Evolutionary conservation across 2,329 filamentous ascomycete genomes (phyloP), one percentile per base, ranked within the genome.

Genomic region (Venturia asperata): DNA sequence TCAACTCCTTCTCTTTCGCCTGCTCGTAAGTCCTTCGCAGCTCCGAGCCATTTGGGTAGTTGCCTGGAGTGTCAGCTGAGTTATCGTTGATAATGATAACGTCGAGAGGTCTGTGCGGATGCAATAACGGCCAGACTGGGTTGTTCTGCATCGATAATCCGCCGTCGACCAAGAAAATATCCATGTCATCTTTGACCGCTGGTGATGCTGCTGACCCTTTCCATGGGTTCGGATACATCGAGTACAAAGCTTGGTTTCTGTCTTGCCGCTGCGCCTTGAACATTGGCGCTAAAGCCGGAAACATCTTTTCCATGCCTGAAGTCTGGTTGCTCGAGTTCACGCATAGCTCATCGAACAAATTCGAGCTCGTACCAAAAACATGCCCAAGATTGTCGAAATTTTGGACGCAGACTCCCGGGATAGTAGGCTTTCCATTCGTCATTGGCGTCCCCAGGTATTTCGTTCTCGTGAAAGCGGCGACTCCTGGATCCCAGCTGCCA

Each of bases 31-130:
- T 84, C 65, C 82, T 81, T 65, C 80, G 78, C 64, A 86, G 74
- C 63, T 84, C 83, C 42, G 81, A 81, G 65, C 85, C 86, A 71
- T 87, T 82, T 68, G 86, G 86, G 80, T 82, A 88, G 74, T 77
- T 75, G 70, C 75, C 76, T 58, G 76, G 72, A 0, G 83, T 87
- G 74, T 89, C 86, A 69, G 84, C 85, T 6, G 81, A 83, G 63
- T 85, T 85, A 76, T 89, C 87, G 71, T 85, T 80, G 62, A 85
- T 85, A 73, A 88, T 81, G 71, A 89, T 80, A 63, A 88, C 82
- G 71, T 87, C 84, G 67, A 88, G 78, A 66, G 76, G 73, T 65
- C 85, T 81, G 9, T 77, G 69, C 62, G 77, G 75, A 64, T 82
- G 79, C 69, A 83, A 74, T 42, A 84, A 77, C 0, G 82, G 82